Evolutionary conservation across 257 asterid species (phyloP).

Genomic region (Misopates orontium): DNA sequence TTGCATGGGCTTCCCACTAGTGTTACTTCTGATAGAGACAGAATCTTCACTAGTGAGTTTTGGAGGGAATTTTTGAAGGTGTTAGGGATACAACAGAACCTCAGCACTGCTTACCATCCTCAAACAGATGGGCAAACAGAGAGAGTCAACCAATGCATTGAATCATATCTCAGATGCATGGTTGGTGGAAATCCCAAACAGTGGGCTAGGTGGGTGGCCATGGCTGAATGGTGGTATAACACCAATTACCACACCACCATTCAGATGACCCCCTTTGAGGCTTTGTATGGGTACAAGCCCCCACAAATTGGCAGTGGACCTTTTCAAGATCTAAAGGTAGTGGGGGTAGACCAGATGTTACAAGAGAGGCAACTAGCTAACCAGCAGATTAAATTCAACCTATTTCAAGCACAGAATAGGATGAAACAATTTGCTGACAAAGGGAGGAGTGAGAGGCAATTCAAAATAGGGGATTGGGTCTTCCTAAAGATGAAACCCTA

Average conservation of each 20-base stretch:
- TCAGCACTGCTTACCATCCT: no score
- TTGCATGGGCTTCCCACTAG: not conserved
- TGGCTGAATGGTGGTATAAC: slow-evolving; percentile 1
- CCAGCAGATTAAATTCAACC: not conserved
- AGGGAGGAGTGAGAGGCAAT: not conserved
- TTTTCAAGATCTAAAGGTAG: not conserved
- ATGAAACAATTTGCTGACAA: not conserved
- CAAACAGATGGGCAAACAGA: slow-evolving; percentile 3
- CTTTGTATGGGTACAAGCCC: not conserved
- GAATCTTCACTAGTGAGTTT: not conserved
- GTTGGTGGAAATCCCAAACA: not conserved
- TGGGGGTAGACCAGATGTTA: not conserved
- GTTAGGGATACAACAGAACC: not conserved
- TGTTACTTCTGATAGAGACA: not conserved
- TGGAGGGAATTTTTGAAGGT: not conserved
- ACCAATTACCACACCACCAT: not conserved
- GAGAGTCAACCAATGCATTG: not conserved
- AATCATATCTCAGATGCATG: not conserved
- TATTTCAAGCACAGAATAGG: not conserved
- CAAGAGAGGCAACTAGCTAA: not conserved
- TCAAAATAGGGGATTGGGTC: not conserved
- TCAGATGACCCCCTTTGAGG: not conserved
- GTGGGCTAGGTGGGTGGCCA: not conserved
- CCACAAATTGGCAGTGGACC: not conserved
- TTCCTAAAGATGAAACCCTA: not conserved